Conservation (phyloP, 176 grass and related monocot species). For the Urochloa ruziziensis region DNA sequence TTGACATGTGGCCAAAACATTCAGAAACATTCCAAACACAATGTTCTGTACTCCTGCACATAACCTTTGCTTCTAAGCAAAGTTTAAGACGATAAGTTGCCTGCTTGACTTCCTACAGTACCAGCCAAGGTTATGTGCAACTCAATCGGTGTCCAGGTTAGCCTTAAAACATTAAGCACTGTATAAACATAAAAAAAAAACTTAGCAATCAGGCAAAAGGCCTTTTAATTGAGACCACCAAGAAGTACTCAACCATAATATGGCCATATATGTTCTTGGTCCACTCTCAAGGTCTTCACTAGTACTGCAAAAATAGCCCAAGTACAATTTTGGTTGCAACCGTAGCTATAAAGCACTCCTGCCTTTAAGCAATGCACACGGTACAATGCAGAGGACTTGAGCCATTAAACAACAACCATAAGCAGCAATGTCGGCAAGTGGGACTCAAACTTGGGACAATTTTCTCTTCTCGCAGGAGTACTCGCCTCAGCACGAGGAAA, state of each 20-base stretch:
- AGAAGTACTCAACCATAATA: neutral
- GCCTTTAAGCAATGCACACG: slow-evolving; percentile 1
- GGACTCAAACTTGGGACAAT: neutral
- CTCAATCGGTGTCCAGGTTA: neutral
- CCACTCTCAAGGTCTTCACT: neutral
- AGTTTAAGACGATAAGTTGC: slow-evolving; percentile 17
- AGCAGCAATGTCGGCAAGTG: neutral
- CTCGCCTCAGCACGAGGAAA: slow-evolving; percentile 30
- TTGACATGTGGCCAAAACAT: neutral
- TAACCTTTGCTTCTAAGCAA: slow-evolving; percentile 12
- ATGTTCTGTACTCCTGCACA: neutral
- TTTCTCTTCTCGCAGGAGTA: slow-evolving; percentile 22
- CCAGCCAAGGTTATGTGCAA: no score
- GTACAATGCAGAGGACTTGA: neutral
- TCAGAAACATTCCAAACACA: slow-evolving; percentile 7
- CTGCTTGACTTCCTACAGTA: neutral
- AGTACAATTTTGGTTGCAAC: neutral
- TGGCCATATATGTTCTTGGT: slow-evolving; percentile 6
- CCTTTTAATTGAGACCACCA: neutral
- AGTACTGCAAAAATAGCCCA: neutral
- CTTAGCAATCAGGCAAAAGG: neutral
- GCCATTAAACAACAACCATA: neutral
- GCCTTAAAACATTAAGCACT: neutral
- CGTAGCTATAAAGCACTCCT: neutral
- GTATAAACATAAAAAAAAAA: neutral